Conservation (phyloP, 495 filamentous ascomycete species). For the Corynascus novoguineensis region DNA sequence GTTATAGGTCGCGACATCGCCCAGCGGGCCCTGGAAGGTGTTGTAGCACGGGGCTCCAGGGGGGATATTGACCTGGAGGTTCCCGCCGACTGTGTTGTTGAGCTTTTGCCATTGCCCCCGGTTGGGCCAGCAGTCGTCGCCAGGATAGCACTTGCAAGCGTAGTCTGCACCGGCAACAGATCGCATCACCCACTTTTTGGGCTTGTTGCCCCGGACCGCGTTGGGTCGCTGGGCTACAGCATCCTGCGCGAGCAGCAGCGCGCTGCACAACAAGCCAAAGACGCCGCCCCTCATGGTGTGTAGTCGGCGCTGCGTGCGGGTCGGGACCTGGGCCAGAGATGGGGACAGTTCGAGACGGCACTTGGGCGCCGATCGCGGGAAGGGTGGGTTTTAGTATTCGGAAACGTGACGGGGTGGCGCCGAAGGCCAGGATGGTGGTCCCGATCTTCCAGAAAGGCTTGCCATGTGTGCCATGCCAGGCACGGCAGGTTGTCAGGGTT, state of each 20-base stretch:
- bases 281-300: conserved; percentile 19
- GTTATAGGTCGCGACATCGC: conserved; percentile 35
- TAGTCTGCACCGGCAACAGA: conserved; percentile 31
- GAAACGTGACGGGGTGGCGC: not conserved
- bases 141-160: conserved; percentile 42
- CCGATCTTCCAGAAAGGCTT: not conserved
- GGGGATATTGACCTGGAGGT: conserved; percentile 34
- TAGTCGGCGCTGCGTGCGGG: not conserved
- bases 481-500: not conserved
- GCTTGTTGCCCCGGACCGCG: not conserved
- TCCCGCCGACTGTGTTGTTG: conserved; percentile 39
- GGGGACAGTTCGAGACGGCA: not conserved
- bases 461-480: not conserved
- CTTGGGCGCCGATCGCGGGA: not conserved
- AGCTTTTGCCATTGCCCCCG: conserved; percentile 29
- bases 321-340: not conserved
- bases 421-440: not conserved
- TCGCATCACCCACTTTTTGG: conserved; percentile 22
- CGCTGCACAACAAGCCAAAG: conserved; percentile 11
- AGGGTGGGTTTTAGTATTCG: not conserved
- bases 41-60: conserved; percentile 39
- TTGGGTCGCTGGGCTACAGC: not conserved
- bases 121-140: conserved; percentile 41
- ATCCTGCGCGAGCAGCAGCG: conserved; percentile 18
- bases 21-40: conserved; percentile 36